Percentiles rank a stretch among this genome's conserved stretches.
Conservation (phyloP, 2,329 filamentous ascomycete genomes). For the Graphium sp. region DNA sequence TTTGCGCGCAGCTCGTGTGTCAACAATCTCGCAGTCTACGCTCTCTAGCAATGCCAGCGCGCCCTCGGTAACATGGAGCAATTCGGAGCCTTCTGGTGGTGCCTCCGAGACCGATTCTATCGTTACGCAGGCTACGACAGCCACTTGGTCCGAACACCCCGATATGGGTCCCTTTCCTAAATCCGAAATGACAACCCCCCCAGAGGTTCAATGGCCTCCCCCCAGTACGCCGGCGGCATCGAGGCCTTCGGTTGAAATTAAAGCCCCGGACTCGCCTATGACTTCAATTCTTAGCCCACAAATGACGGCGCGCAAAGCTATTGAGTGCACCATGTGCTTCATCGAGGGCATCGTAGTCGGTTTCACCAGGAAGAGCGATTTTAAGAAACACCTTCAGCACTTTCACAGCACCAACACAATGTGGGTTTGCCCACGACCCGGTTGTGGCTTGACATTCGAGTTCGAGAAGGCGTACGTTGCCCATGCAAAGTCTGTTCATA, state of each 20-base stretch:
- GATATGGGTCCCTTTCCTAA: slow-evolving; percentile 18
- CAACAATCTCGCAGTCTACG: slow-evolving; percentile 20
- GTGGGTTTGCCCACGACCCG: slow-evolving; percentile 24
- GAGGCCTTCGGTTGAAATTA: slow-evolving; percentile 4
- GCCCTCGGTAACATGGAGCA: slow-evolving; percentile 22
- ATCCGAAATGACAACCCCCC: slow-evolving; percentile 9
- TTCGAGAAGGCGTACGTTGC: slow-evolving; percentile 26
- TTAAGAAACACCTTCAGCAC: slow-evolving; percentile 30
- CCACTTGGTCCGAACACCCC: slow-evolving; percentile 17
- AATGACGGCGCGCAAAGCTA: slow-evolving; percentile 7
- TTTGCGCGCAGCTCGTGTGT: slow-evolving; percentile 16
- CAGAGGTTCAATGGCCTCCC: slow-evolving; percentile 4
- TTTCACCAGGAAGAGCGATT: slow-evolving; percentile 27
- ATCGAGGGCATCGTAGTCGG: slow-evolving; percentile 25
- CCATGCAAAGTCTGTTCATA: slow-evolving; percentile 24
- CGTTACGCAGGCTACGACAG: slow-evolving; percentile 14
- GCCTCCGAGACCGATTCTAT: slow-evolving; percentile 21
- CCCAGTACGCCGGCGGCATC: slow-evolving; percentile 4
- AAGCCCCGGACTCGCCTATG: slow-evolving; percentile 6
- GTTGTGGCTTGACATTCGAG: slow-evolving; percentile 23
- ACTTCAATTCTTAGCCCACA: slow-evolving; percentile 2
- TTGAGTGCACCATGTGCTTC: slow-evolving; percentile 26
- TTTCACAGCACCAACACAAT: slow-evolving; percentile 24
- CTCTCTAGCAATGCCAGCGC: slow-evolving; percentile 20
- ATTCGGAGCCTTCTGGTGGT: slow-evolving; percentile 20